Base-by-base conservation (phyloP, 441 rosid species). In the Populus trichocarpa region DNA sequence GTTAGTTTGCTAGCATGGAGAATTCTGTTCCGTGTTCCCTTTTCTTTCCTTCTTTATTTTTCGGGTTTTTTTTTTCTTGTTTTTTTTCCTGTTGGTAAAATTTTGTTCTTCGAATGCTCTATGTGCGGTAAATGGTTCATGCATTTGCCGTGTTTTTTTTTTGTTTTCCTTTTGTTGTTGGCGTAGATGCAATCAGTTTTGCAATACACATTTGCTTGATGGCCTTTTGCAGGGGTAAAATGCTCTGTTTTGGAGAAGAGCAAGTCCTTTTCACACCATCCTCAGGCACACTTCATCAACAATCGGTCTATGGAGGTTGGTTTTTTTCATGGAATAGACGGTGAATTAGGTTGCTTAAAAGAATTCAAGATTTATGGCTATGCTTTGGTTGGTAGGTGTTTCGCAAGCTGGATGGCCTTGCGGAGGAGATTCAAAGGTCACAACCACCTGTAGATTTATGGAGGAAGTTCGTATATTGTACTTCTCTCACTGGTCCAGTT, bases 221-320 rank as follows among this genome's bases (percentile, higher is more conserved):
- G 84, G n/a, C 78, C 64, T 65, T 67, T 42, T 83, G 69, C 84
- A 96, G 96, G 99, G 71, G 89, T 96, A 72, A 86, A 84, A 77
- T 94, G 97, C 85, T 77, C 90, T 53, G 76, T 96, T 79, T 75
- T 96, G 83, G 99, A 96, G 92, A 96, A 93, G 86, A 87, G 79
- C 81, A 85, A 78, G 80, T 83, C 81, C 67, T 90, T 96, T 81
- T 90, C 97, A 0, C 85, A 82, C 78, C 97, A 96, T 73, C 98
- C 99, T 6, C 95, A 93, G 85, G 97, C 99, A n/a, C 99, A 96
- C 83, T 96, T 96, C 78, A 94, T 96, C 88, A 96, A 96, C 87
- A 96, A 94, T 72, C 89, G 98, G 18, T 86, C 98, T 26, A 94
- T 96, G 99, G 99, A 96, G 98, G 99, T 96, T 63, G 28, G 80